Evolutionary conservation across 2,329 filamentous ascomycete species (phyloP), one percentile per base, ranked within the genome.

Genomic region (Cladosporium oxysporum): DNA sequence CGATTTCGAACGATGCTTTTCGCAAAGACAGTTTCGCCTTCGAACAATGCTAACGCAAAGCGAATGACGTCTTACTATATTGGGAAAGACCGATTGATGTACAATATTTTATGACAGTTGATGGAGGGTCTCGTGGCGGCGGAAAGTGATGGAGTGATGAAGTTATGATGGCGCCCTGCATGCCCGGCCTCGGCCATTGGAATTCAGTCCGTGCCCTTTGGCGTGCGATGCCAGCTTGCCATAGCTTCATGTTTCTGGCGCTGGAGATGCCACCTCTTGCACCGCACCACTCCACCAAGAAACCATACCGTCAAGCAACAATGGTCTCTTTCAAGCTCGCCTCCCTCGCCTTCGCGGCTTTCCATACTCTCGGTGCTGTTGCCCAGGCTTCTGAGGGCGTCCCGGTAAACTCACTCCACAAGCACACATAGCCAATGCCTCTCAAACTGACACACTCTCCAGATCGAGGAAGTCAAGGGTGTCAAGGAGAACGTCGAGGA

Each of bases 271-370:
- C 47, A 55, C 52, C 52, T 33, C 52, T 55, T 33, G 28, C 50
- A 53, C 26, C 26, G 28, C 52, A 29, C 28, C n/a, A 55, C 52
- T 21, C 18, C 52, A 29, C 14, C 52, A 12, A 55, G 52, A 55
- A 55, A 33, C 26, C 52, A 55, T 33, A 55, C 18, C 29, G 52
- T 21, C 52, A 55, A 55, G 55, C 55, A 58, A 62, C 21, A 77
- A 95, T 95, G 91, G 87, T 89, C 81, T 87, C 86, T 76, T 84
- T 91, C 80, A 89, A 88, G 81, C 84, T 91, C 75, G 87, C 91
- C 73, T 84, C 90, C 67, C 82, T 94, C 74, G 88, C 89, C 72
- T 81, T 93, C 69, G 82, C 92, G 79, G 90, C 90, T 68, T 82
- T 91, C 73, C 86, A 88, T 77, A 85, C 89, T 71, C 82, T 90